Evolutionary conservation across 768 basidiomycete species (phyloP), one percentile per base, ranked within the genome.

Genomic region (Porphyrellus cyaneotinctus): DNA sequence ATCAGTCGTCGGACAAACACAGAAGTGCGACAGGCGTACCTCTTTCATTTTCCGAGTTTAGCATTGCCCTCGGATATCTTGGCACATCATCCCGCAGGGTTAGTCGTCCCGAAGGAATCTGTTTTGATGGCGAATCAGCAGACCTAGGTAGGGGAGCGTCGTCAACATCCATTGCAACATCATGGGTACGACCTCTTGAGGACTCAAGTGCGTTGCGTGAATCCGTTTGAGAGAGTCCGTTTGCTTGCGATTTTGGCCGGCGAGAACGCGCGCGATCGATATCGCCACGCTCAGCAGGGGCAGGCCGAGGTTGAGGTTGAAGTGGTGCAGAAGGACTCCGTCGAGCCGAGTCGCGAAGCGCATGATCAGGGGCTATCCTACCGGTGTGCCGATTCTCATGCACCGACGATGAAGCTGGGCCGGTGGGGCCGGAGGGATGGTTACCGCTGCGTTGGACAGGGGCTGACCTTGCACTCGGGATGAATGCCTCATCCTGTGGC

Each of bases 51-150:
- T 58, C 64, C 22, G 59, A 38, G 10, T 61, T 58, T 7, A 69
- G 49, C 72, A 73, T 73, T 0, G 73, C 73, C 28, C 73, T 63
- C n/a, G 73, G 72, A 42, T 68, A 73, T 23, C 65, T 65, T 42
- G 68, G 64, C 7, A 56, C 61, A 0, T 62, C 73, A n/a, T 63
- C 70, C 2, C 60, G 65, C 11, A 56, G 26, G 28, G 36, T 57
- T 5, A 59, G 61, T 33, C 57, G 63, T 24, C 52, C 55, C 4
- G 58, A 47, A 30, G 50, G 58, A 18, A 48, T 39, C 23, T 52
- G 62, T 45, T 58, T 66, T 4, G 30, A 20, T 1, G 59, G 57
- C 5, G 57, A 54, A 42, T 66, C 58, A 39, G 57, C 49, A 9
- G 58, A 56, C 49, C 57, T 69, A 54, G 52, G 57, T 18, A 48